phyloP scores from a whole-genome alignment of 1,139 yeast genomes.

The Geotrichum macrosporum region DNA sequence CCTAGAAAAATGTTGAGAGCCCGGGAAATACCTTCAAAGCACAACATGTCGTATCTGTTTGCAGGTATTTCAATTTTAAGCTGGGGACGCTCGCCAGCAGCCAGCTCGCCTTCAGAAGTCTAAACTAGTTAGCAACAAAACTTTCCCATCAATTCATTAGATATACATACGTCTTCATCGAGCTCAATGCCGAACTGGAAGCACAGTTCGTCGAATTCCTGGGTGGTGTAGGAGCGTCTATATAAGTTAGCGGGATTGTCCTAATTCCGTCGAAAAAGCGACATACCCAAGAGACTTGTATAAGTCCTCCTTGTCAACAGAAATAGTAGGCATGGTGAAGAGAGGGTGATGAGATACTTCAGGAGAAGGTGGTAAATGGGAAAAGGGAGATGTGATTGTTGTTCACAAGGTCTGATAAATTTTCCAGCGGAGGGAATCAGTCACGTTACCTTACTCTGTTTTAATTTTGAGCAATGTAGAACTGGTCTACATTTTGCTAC shows the following conservation, averaged over 20 bases:
- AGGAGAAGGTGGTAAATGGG: conserved; percentile 1
- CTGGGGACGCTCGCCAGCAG: conserved; percentile 80
- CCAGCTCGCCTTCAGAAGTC: conserved; percentile 52
- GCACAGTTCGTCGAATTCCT: conserved; percentile 95
- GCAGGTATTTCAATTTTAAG: conserved; percentile 97
- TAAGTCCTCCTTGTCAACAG: conserved; percentile 91
- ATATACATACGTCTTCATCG: conserved; percentile 65
- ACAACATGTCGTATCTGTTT: conserved; percentile 93
- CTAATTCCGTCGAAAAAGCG: neutral
- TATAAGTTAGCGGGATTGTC: neutral
- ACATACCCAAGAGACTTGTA: conserved; percentile 59
- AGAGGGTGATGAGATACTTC: neutral
- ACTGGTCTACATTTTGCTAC: neutral
- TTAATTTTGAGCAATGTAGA: neutral
- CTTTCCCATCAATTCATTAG: neutral
- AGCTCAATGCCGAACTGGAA: conserved; percentile 96
- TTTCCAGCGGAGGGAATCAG: neutral
- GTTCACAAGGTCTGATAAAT: neutral
- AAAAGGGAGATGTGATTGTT: neutral
- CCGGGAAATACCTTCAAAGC: conserved; percentile 96
- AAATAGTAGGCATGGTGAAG: conserved; percentile 80
- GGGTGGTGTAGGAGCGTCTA: conserved; percentile 69
- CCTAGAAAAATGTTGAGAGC: conserved; percentile 90
- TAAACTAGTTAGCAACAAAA: conserved; percentile 16
- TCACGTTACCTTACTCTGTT: neutral